Percentiles rank a stretch among this genome's conserved stretches.
phyloP scores from a whole-genome alignment of 2,329 filamentous ascomycete species.

The Mycosphaerella sp. region DNA sequence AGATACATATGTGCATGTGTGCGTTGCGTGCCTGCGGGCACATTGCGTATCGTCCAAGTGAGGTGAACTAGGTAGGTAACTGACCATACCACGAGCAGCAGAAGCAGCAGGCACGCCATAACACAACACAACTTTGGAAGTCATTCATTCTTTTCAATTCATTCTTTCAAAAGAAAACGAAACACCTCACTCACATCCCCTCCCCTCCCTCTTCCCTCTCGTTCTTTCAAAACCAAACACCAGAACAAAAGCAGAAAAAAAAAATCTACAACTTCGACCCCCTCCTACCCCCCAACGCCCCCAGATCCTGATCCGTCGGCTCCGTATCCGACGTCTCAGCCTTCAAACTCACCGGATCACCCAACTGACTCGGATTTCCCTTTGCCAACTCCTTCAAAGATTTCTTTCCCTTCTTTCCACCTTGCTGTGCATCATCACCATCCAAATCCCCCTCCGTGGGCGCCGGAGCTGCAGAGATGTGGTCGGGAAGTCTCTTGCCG shows the following conservation, averaged over 20 bases:
- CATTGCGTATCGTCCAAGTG: no score
- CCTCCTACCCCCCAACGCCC: slow-evolving; percentile 21
- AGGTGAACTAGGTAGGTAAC: no score
- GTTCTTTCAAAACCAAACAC: not conserved
- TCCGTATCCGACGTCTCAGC: slow-evolving; percentile 33
- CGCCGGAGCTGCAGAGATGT: slow-evolving; percentile 5
- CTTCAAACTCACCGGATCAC: slow-evolving; percentile 34
- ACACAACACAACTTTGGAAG: no score
- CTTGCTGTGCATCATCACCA: slow-evolving; percentile 5
- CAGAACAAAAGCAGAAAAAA: not conserved
- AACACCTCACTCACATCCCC: no score
- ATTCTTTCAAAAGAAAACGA: no score
- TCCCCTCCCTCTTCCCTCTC: not conserved
- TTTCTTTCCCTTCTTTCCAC: slow-evolving; percentile 6
- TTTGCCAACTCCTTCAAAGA: slow-evolving; percentile 26
- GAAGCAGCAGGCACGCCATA: no score
- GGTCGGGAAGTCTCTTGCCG: slow-evolving; percentile 1
- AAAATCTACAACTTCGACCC: slow-evolving; percentile 31
- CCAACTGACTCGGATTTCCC: slow-evolving; percentile 32
- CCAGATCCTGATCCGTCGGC: slow-evolving; percentile 32
- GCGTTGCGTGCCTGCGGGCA: no score
- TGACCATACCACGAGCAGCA: no score
- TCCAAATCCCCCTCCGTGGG: slow-evolving; percentile 17
- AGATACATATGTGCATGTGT: no score
- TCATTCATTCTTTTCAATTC: no score